phyloP scores from a whole-genome alignment of 768 basidiomycete genomes.

The Austroboletus eburneus region DNA sequence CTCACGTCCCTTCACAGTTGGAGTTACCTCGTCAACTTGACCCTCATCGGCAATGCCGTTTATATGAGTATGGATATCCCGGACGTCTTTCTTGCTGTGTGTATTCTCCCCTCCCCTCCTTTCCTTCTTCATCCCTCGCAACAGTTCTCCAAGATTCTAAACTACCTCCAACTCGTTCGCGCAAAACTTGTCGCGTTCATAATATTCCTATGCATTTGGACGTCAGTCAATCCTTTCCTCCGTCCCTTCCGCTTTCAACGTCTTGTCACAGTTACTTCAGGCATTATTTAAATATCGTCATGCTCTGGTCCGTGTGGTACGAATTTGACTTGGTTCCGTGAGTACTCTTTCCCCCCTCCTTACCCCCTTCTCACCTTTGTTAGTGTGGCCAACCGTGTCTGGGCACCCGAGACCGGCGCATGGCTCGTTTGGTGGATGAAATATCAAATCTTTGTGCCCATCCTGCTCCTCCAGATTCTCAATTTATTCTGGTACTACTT shows the following conservation, averaged over 20 bases:
- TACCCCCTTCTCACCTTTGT: slow-evolving; percentile 2
- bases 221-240: slow-evolving; percentile 46
- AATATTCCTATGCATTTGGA: slow-evolving; percentile 71
- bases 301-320: slow-evolving; percentile 83
- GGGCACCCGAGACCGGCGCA: slow-evolving; percentile 57
- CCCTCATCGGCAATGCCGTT: slow-evolving; percentile 85
- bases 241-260: background rate
- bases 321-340: slow-evolving; percentile 77
- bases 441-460: slow-evolving; percentile 72
- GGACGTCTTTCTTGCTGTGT: slow-evolving; percentile 80
- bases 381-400: slow-evolving; percentile 54
- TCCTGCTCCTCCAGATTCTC: slow-evolving; percentile 72
- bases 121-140: background rate
- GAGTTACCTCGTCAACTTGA: slow-evolving; percentile 80
- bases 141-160: slow-evolving; percentile 80
- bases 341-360: slow-evolving; percentile 25
- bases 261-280: slow-evolving; percentile 73
- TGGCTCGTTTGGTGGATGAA: slow-evolving; percentile 78
- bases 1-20: slow-evolving; percentile 45
- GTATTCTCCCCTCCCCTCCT: slow-evolving; percentile 23
- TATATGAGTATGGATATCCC: slow-evolving; percentile 98
- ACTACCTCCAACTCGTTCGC: slow-evolving; percentile 72
- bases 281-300: slow-evolving; percentile 82
- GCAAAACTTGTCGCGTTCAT: slow-evolving; percentile 62
- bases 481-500: slow-evolving; percentile 94